Percentiles rank a stretch among this genome's conserved stretches.
Evolutionary conservation across 768 basidiomycete genomes (phyloP).

Genomic region (Termitomyces bulborhizus): DNA sequence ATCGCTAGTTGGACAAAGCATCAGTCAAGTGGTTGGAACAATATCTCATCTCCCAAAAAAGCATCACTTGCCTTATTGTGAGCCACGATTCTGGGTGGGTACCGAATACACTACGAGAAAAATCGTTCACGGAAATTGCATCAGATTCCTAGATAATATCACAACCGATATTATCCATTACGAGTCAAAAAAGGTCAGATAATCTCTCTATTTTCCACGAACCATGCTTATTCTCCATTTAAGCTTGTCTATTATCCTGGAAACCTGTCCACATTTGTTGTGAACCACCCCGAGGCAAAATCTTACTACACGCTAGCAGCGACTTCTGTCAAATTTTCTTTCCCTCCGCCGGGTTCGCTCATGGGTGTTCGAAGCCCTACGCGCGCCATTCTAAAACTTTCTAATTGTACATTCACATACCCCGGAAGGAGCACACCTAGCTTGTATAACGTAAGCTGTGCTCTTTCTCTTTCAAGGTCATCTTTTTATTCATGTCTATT

Average conservation of each 20-base stretch:
- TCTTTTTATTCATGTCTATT: slow-evolving; percentile 17
- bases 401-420: slow-evolving; percentile 90
- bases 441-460: slow-evolving; percentile 84
- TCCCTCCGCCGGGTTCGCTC: slow-evolving; percentile 91
- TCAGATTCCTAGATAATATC: slow-evolving; percentile 87
- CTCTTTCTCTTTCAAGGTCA: slow-evolving; percentile 86
- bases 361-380: slow-evolving; percentile 98
- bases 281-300: slow-evolving; percentile 85
- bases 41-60: slow-evolving; percentile 74
- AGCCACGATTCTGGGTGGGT: slow-evolving; percentile 93
- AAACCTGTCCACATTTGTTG: slow-evolving; percentile 87
- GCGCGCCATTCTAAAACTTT: slow-evolving; percentile 90
- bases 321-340: slow-evolving; percentile 89
- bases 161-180: slow-evolving; percentile 98
- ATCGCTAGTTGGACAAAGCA: slow-evolving; percentile 60
- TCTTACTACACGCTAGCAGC: slow-evolving; percentile 96
- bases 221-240: slow-evolving; percentile 6
- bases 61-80: slow-evolving; percentile 88
- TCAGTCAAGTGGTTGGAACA: slow-evolving; percentile 92
- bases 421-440: slow-evolving; percentile 78
- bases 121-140: slow-evolving; percentile 9
- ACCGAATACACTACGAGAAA: background rate
- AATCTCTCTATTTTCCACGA: background rate
- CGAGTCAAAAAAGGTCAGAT: slow-evolving; percentile 77
- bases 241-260: slow-evolving; percentile 92